Evolutionary conservation across 257 asterid species (phyloP).

Genomic region (Solanum dulcamara): DNA sequence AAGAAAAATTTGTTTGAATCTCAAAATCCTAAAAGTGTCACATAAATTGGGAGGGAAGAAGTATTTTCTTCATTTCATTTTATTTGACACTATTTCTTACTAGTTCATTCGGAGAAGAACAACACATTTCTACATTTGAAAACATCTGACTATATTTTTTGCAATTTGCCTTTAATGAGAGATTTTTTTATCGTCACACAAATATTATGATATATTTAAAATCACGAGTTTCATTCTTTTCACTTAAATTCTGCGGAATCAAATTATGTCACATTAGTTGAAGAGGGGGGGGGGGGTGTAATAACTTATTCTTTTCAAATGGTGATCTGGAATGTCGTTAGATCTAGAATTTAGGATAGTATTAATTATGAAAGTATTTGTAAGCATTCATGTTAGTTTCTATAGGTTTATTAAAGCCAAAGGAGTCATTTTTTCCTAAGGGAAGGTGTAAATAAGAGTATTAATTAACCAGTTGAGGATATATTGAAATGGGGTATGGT

Average conservation of each 20-base stretch:
- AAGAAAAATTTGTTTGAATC: no score
- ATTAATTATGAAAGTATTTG: background rate
- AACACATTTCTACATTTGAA: background rate
- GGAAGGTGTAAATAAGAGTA: constrained; percentile 10
- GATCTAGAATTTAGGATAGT: background rate
- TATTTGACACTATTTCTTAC: background rate
- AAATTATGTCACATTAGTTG: background rate
- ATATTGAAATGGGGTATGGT: constrained; percentile 11
- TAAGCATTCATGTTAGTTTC: background rate
- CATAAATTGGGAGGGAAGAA: background rate
- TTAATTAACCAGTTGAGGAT: constrained; percentile 7
- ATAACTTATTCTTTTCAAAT: background rate
- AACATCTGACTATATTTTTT: background rate
- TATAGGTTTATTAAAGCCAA: background rate
- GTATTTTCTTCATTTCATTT: background rate
- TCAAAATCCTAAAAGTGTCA: no score
- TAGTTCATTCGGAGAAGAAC: background rate
- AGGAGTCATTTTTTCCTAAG: background rate
- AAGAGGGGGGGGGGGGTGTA: fast-evolving
- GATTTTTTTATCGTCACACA: background rate
- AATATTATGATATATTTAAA: background rate
- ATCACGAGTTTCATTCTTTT: background rate
- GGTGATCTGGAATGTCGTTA: background rate
- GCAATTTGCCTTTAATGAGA: background rate
- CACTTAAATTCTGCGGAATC: background rate